A percentile compares a stretch with the other conserved stretches of the same genome.
These are phyloP conservation scores for Solanum pinnatisectum DNA, from an alignment of 257 asterid species.

Conservation along the genomic window DNA sequence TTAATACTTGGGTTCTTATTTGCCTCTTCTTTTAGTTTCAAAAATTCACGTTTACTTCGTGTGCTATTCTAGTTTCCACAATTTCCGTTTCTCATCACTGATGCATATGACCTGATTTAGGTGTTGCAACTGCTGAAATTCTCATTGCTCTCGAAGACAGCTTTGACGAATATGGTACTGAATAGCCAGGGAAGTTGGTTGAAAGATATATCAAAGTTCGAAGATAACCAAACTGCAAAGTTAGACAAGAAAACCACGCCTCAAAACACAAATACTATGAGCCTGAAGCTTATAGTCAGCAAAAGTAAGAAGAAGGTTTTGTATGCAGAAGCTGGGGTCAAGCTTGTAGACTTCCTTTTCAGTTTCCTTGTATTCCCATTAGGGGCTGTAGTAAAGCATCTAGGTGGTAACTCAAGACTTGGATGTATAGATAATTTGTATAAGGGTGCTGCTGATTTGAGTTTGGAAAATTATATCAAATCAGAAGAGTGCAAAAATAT, in stretches of 20 bases:
- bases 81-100: neutral
- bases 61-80: neutral
- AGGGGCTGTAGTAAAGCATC: slow-evolving; percentile 1
- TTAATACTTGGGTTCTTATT: neutral
- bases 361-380: neutral
- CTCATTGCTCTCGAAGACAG: neutral
- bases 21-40: neutral
- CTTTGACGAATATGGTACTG: neutral
- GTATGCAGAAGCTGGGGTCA: slow-evolving; percentile 3
- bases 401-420: neutral
- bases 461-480: neutral
- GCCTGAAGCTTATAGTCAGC: slow-evolving; percentile 6
- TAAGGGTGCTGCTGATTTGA: neutral
- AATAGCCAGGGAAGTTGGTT: neutral
- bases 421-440: slow-evolving; percentile 4
- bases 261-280: neutral
- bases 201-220: neutral
- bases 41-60: neutral
- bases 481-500: neutral
- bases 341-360: slow-evolving; percentile 3
- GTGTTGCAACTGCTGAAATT: neutral
- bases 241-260: neutral
- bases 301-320: neutral
- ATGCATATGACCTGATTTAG: neutral
- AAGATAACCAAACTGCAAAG: neutral